A percentile compares a stretch with the other conserved stretches of the same genome.
phyloP scores from a whole-genome alignment of 495 filamentous ascomycete genomes.

The Copromyces sp. region DNA sequence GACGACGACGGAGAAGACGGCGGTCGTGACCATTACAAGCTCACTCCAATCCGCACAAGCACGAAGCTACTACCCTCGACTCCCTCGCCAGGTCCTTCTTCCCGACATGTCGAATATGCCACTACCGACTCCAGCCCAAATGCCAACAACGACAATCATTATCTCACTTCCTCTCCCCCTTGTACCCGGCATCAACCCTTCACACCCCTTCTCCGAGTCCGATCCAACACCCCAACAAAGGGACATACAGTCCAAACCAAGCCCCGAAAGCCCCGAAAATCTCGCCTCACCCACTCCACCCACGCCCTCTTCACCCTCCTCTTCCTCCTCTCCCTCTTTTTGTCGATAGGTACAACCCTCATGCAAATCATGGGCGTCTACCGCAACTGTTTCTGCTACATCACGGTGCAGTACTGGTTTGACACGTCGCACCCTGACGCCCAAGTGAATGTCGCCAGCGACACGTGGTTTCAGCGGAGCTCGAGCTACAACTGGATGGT shows the following conservation, averaged over 20 bases:
- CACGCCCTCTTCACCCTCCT: background rate
- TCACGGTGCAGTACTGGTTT: background rate
- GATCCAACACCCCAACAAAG: background rate
- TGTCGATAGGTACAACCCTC: constrained; percentile 20
- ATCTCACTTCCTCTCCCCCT: background rate
- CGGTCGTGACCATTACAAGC: background rate
- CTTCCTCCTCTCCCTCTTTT: background rate
- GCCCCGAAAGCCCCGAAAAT: background rate
- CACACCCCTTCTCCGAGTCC: background rate
- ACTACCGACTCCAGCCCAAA: background rate
- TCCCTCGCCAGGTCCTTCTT: background rate
- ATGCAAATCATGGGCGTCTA: constrained; percentile 33
- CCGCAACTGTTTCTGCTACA: constrained; percentile 25
- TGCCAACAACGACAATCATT: background rate
- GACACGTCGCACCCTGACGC: background rate
- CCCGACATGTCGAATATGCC: background rate
- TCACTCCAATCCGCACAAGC: background rate
- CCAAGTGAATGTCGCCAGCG: background rate
- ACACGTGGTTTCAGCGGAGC: background rate
- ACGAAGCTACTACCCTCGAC: background rate
- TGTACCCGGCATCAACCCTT: background rate
- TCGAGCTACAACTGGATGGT: background rate
- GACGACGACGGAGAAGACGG: background rate
- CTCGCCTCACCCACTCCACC: background rate
- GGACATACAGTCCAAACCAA: background rate